phyloP scores from a whole-genome alignment of 306 rosid species.

The Casuarina glauca region DNA sequence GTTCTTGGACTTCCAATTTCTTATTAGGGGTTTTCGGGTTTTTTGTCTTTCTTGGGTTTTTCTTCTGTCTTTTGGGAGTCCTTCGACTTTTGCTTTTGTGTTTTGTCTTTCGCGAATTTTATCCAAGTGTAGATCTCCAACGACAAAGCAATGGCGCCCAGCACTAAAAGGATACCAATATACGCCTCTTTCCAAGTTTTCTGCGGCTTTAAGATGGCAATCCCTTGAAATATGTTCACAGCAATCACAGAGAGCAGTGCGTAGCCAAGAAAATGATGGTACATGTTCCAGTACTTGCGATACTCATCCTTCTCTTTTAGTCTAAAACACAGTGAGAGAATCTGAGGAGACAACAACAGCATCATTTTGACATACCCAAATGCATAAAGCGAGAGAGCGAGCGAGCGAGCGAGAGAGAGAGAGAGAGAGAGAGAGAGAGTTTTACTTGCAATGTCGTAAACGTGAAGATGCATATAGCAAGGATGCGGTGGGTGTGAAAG shows the following conservation, averaged over 20 bases:
- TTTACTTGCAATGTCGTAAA: slow-evolving; percentile 65
- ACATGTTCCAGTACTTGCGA: slow-evolving; percentile 79
- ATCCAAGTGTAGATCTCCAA: slow-evolving; percentile 64
- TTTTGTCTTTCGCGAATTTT: not conserved
- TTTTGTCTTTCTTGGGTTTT: no score
- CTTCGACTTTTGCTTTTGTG: no score
- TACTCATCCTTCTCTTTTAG: slow-evolving; percentile 45
- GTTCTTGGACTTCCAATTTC: no score
- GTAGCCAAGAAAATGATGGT: slow-evolving; percentile 88
- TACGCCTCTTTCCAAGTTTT: slow-evolving; percentile 50
- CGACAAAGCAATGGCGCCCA: slow-evolving; percentile 35
- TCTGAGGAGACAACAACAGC: slow-evolving; percentile 30
- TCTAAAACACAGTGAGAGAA: slow-evolving; percentile 62
- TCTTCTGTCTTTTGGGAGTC: no score
- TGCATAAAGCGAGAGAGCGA: not conserved
- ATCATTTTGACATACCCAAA: not conserved
- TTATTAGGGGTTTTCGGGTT: no score
- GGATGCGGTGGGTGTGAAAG: slow-evolving; percentile 54
- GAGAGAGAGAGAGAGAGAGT: not conserved
- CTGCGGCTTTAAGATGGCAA: slow-evolving; percentile 55
- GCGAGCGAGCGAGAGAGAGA: no score
- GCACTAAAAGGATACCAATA: slow-evolving; percentile 43
- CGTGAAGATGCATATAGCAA: slow-evolving; percentile 59
- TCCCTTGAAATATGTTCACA: slow-evolving; percentile 72
- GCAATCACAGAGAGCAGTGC: slow-evolving; percentile 42